Evolutionary conservation across 2,329 filamentous ascomycete genomes (phyloP), one percentile per base, ranked within the genome.

Genomic region (Apiospora hydei): DNA sequence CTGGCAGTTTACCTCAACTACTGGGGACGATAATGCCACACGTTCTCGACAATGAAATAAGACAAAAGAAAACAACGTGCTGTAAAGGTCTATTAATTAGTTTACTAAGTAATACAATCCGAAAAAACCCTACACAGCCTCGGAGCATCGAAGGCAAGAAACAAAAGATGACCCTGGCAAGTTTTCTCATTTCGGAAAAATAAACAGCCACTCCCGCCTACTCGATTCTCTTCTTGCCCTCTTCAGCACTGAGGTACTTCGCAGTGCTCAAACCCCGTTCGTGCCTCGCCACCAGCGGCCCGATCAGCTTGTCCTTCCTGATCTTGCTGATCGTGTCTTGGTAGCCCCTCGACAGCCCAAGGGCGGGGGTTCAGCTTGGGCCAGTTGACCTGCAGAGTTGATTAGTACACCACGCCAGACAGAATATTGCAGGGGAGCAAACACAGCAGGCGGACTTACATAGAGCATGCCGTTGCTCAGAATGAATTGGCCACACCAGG

Each of bases 191-290:
- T 21, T 21, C 18, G 13, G 34, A 38, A 41, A 64, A 64, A 64
- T 10, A 64, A 41, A 41, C 57, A 41, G 7, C 21, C 57, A 41
- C 34, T 64, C 51, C 30, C 41, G 24, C 66, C 30, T 89, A 95
- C 81, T 99, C 96, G 79, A 97, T 97, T 81, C 96, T 94, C 89
- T 98, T 99, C 89, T 99, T 99, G 70, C 96, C 96, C 84, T 99
- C 96, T 82, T 99, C 96, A 71, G 97, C 90, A 77, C 93, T 96
- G 44, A 94, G 88, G 77, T 97, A 92, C 74, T 94, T 88, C 61
- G 93, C 92, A 75, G 93, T 94, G 83, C 94, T 98, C 74, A 94
- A 89, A 3, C 95, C 94, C 21, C 95, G 88, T 83, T 97, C 94
- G 80, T 97, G 95, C 67, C 86, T 85, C 41, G 88, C 86, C 30